Evolutionary conservation across 441 rosid genomes (phyloP).

Genomic region (Populus hybrid): DNA sequence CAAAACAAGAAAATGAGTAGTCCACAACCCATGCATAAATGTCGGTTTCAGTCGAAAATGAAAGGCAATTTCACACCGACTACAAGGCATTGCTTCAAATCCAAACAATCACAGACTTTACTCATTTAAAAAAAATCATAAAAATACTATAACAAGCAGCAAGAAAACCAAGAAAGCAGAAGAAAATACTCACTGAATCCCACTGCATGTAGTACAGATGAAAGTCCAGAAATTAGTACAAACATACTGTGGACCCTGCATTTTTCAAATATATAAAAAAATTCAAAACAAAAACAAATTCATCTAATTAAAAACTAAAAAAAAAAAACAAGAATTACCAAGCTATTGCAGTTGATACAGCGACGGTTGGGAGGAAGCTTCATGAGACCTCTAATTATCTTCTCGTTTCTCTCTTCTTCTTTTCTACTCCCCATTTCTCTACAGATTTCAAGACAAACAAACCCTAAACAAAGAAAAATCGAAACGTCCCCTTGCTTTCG

Average conservation of each 20-base stretch:
- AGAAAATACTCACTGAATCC: constrained; percentile 82
- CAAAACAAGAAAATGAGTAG: constrained; percentile 10
- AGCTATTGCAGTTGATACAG: constrained; percentile 92
- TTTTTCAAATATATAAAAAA: constrained; percentile 11
- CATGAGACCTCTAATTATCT: constrained; percentile 95
- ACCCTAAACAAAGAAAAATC: background rate
- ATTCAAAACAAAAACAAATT: background rate
- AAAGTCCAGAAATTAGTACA: constrained; percentile 96
- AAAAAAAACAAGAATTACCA: constrained; percentile 41
- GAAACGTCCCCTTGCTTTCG: background rate
- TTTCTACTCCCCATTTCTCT: constrained; percentile 73
- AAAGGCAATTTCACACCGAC: background rate
- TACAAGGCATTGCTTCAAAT: background rate
- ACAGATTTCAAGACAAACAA: background rate
- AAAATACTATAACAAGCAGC: background rate
- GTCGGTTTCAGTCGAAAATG: background rate
- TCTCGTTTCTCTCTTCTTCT: constrained; percentile 94
- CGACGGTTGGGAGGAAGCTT: constrained; percentile 98
- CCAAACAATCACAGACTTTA: background rate
- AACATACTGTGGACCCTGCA: constrained; percentile 98
- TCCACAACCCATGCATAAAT: background rate
- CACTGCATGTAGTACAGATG: constrained; percentile 84
- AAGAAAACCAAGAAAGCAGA: constrained; percentile 8
- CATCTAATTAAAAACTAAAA: background rate
- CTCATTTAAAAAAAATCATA: background rate